Evolutionary conservation across 78 protist species (phyloP).

Genomic region (Emiliania huxleyi): DNA sequence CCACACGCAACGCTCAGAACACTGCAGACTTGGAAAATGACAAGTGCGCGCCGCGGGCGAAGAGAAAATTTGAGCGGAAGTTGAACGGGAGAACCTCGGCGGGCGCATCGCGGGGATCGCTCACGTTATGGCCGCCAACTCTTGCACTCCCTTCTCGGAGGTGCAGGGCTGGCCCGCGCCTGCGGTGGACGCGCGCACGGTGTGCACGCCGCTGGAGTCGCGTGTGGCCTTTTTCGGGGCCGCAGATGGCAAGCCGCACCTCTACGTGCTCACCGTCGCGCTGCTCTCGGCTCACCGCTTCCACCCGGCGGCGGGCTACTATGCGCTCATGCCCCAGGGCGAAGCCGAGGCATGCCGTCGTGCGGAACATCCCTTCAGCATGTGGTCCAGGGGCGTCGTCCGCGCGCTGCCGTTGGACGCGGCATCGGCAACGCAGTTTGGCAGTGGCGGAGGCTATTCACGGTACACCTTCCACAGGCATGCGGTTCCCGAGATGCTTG

Average conservation of each 20-base stretch:
- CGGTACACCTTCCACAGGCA: not conserved
- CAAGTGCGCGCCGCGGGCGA: too few relatives aligned
- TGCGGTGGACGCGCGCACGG: too few relatives aligned
- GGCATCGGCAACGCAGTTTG: not conserved
- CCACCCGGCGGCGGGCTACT: not conserved
- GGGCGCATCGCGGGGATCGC: too few relatives aligned
- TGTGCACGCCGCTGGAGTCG: not conserved
- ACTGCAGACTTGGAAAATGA: too few relatives aligned
- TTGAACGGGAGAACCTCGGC: too few relatives aligned
- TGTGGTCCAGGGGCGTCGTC: not conserved
- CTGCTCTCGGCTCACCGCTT: constrained; percentile 6
- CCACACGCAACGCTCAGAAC: too few relatives aligned
- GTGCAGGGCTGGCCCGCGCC: too few relatives aligned
- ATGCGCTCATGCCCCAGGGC: not conserved
- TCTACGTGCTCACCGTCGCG: not conserved
- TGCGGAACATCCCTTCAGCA: too few relatives aligned
- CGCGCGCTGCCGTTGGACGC: not conserved
- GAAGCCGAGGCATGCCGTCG: too few relatives aligned
- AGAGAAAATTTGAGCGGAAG: too few relatives aligned
- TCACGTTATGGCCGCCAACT: too few relatives aligned
- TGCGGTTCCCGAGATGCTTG: not conserved
- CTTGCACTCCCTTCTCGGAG: too few relatives aligned
- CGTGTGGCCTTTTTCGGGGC: not conserved
- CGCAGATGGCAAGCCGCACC: not conserved
- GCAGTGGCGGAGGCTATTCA: not conserved